Base-by-base conservation (phyloP, 805 yeast species). In the Millerago galiae region DNA sequence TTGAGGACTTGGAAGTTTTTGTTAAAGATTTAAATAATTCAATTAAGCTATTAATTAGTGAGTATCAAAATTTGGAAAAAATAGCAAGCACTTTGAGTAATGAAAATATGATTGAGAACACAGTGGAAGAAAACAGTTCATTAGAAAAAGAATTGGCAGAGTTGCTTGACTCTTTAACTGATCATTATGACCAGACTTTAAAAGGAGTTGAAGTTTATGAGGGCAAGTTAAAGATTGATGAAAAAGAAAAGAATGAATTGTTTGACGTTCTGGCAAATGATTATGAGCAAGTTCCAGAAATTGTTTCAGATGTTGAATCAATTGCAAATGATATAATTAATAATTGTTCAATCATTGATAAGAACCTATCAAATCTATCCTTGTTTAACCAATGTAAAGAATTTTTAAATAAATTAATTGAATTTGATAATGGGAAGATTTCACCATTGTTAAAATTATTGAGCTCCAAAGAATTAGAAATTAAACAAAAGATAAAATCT, bases 141-240 rank as follows among this genome's bases (percentile, higher is more conserved):
- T 55, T 78, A 38, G 95, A 87, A 41, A 70, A 72, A 44, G 93
- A 83, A 41, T 70, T 87, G 61, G 95, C 86, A 1, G 70, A 74
- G 2, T 66, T 83, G 14, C 64, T 90, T 28, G 80, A 78, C 43
- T 77, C 89, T 53, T 65, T 89, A 37, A 82, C 95, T 10, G 77
- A 76, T 41, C 96, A 89, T 62, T 87, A 80, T 53, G 96, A 89
- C 59, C 88, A 85, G 56, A 84, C 95, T 51, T 52, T 65, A 11
- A 63, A 74, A 46, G 83, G 77, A 9, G 54, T 65, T 3, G 61
- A 62, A 5, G 50, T 65, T 13, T 37, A 38, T 0, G 46, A 66
- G 7, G 61, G 72, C n/a, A 53, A 58, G 17, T 56, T 63, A n/a
- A 54, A 60, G 1, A 48, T 58, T 0, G 42, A 58, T 4, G 55